phyloP scores from a whole-genome alignment of 768 basidiomycete genomes.

The Mycena polygramma region DNA sequence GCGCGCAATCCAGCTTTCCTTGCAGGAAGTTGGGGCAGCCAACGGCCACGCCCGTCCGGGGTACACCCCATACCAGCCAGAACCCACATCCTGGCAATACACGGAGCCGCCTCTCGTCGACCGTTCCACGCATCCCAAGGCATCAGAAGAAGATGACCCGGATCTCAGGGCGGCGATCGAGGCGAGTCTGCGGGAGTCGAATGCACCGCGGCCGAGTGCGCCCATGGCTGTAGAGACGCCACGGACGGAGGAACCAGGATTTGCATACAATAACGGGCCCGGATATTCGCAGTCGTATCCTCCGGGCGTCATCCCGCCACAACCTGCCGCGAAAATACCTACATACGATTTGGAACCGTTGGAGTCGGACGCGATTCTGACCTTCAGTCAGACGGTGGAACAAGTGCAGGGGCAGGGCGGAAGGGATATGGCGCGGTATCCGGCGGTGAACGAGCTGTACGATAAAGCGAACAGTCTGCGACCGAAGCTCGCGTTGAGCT shows the following conservation, averaged over 20 bases:
- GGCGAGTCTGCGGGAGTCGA: constrained; percentile 90
- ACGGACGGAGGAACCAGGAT: constrained; percentile 56
- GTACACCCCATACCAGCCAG: constrained; percentile 77
- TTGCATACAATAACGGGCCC: constrained; percentile 49
- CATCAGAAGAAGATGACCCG: constrained; percentile 88
- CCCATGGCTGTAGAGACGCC: constrained; percentile 73
- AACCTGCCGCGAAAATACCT: constrained; percentile 70
- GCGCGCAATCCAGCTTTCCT: constrained; percentile 91
- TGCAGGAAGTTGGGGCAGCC: constrained; percentile 78
- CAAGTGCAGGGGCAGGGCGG: constrained; percentile 85
- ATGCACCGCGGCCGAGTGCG: constrained; percentile 82
- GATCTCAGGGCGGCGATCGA: constrained; percentile 95
- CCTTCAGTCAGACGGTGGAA: constrained; percentile 92
- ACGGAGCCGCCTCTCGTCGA: constrained; percentile 83
- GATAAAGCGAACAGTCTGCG: constrained; percentile 84
- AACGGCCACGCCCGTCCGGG: constrained; percentile 67
- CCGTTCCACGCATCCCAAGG: constrained; percentile 58
- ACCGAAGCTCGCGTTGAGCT: constrained; percentile 85
- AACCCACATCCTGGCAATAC: constrained; percentile 65
- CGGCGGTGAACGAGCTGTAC: constrained; percentile 86
- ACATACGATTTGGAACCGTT: constrained; percentile 85
- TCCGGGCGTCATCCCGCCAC: constrained; percentile 48
- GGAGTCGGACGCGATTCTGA: constrained; percentile 89
- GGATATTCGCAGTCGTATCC: constrained; percentile 64
- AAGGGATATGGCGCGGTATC: constrained; percentile 83